These are phyloP conservation scores for Carex scoparia DNA, from an alignment of 176 grass and related monocot species.

Conservation along the genomic window DNA sequence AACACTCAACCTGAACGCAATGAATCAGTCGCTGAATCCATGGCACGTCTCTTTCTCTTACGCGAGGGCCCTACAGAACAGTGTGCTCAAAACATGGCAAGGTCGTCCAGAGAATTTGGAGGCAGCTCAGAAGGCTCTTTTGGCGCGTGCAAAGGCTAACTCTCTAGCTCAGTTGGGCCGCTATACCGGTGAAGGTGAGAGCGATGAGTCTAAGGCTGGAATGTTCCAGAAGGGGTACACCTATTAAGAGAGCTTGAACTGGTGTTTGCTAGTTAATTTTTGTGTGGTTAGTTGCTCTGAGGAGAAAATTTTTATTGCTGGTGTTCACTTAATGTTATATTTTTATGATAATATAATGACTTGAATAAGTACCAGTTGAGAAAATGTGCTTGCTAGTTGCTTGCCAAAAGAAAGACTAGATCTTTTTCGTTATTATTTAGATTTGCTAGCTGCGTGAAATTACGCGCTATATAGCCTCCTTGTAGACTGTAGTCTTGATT, in stretches of 20 bases:
- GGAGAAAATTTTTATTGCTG: neutral
- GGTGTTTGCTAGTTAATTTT: neutral
- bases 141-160: slow-evolving; percentile 65
- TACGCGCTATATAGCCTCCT: neutral
- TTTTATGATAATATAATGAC: neutral
- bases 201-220: slow-evolving; percentile 62
- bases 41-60: slow-evolving; percentile 99
- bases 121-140: slow-evolving; percentile 65
- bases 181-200: slow-evolving; percentile 67
- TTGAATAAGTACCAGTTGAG: neutral
- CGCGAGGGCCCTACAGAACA: slow-evolving; percentile 85
- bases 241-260: slow-evolving; percentile 40
- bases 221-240: slow-evolving; percentile 99
- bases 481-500: neutral
- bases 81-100: slow-evolving; percentile 86
- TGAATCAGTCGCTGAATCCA: slow-evolving; percentile 77
- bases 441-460: neutral
- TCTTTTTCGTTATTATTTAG: neutral
- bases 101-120: slow-evolving; percentile 67
- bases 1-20: slow-evolving; percentile 88
- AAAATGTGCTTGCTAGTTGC: slow-evolving; percentile 2
- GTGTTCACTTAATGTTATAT: slow-evolving; percentile 3
- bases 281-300: neutral
- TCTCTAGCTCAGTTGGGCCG: slow-evolving; percentile 73
- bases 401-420: neutral